Evolutionary conservation across 805 yeast genomes (phyloP), one percentile per base, ranked within the genome.

Genomic region (Nakazawaea laoshanensis): DNA sequence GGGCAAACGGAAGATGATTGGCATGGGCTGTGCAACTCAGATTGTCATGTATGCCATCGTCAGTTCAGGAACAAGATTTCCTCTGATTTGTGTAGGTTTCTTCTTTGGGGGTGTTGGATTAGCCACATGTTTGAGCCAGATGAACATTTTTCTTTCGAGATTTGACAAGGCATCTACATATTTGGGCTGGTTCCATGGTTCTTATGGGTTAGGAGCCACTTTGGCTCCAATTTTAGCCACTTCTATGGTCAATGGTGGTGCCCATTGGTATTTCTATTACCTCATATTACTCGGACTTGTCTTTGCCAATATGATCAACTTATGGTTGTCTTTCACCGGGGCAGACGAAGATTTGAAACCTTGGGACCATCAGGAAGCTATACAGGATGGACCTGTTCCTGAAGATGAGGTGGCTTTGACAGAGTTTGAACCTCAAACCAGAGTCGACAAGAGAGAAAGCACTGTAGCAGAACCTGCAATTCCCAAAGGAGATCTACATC

Each of bases 121-220:
- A 27, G 80, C 77, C 2, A 48, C 60, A 24, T 62, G 64, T 2
- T 38, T 67, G 16, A 59, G 77, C 4, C 76, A 71, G 40, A 59
- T 61, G 27, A 75, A 74, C 44, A 63, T 73, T 12, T 74, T 71
- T 42, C 39, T 73, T 13, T 54, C 74, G 4, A 51, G 64, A 36
- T 52, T 77, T 23, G 62, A 63, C 16, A 70, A 73, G 37, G 65
- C 73, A 30, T 74, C 80, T 29, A 70, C 66, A 33, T 60, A 70
- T 37, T 61, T 79, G 53, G 83, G 88, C 1, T 50, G 63, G 17
- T 58, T 70, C 37, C 92, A 82, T 55, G 88, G 84, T 1, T 48
- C 63, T 10, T 82, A 80, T 50, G 94, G 94, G 1, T 43, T 74
- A 3, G 87, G 88, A 2, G 84, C 87, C 1, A 74, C 83, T 29